Base-by-base conservation (phyloP, 2,329 filamentous ascomycete genomes). In the Neonectria magnoliae region DNA sequence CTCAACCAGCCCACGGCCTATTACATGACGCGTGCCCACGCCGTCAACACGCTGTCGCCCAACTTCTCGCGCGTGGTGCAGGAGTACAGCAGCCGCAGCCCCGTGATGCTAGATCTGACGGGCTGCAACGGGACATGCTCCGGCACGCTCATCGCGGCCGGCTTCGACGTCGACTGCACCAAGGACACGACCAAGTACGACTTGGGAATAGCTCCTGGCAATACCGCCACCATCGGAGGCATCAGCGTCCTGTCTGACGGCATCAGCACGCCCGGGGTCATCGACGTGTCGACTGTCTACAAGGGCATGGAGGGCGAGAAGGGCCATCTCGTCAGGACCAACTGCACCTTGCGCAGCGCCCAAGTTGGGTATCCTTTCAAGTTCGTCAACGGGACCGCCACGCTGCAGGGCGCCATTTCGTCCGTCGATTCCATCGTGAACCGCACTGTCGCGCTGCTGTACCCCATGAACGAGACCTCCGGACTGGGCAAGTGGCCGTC, bases 11-110 rank as follows among this genome's bases (percentile, higher is more conserved):
- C 53, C 7, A 62, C 60, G 11, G 60, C 54, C 29, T 62, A 57
- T 38, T 62, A 62, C 47, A 57, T 62, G 60, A 57, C 60, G 25
- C 54, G 51, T 4, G 33, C 53, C 10, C 44, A 36, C 3, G 14
- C 25, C 4, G 36, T 60, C 36, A 60, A 60, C 36, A 33, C 60
- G 7, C 22, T 62, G 13, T 44, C 60, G 4, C 36, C 41, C 11
- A 62, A 62, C 38, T 62, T 62, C 31, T 62, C 60, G 11, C 36
- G 5, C 4, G 47, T 58, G 2, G 54, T 62, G 5, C 60, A 62
- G 22, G 54, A 62, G 18, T 62, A 52, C 36, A 62, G 16, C 14
- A 47, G 41, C 11, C 53, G 38, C 10, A 41, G 20, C 2, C 27
- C 10, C 3, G 53, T 58, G 9, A 52, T 11, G 4, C 38, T 62